phyloP scores from a whole-genome alignment of 305 asterid species.

The Fraxinus paxiana region DNA sequence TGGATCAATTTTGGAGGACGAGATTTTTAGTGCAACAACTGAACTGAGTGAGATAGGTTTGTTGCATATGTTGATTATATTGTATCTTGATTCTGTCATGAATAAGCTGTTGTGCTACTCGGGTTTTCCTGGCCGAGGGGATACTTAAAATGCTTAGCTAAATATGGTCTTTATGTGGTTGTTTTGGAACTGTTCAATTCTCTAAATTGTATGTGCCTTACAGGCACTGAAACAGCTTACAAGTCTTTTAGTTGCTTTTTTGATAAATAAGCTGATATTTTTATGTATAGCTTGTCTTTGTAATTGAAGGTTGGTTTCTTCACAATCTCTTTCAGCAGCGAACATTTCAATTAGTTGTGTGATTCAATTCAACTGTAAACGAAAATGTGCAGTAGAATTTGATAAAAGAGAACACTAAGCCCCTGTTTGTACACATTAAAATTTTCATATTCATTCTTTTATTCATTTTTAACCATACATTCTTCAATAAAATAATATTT shows the following conservation, averaged over 20 bases:
- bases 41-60: background rate
- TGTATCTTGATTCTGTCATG: background rate
- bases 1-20: background rate
- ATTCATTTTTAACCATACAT: no score
- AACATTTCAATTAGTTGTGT: background rate
- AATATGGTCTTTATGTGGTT: background rate
- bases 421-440: no score
- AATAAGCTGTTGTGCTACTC: no score
- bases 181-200: background rate
- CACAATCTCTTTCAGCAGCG: no score
- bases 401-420: background rate
- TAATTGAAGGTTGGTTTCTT: background rate
- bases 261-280: background rate
- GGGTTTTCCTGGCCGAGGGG: no score
- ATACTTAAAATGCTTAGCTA: background rate
- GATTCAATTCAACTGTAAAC: background rate
- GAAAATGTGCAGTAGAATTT: background rate
- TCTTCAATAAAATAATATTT: no score
- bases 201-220: background rate
- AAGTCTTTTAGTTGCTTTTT: background rate
- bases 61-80: background rate
- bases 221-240: background rate
- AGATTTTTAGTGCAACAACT: background rate
- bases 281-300: background rate
- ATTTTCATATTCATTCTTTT: no score